Percentiles rank a stretch among this genome's conserved stretches.
phyloP scores from a whole-genome alignment of 208 protist species.

The Wallacemonas sp. region DNA sequence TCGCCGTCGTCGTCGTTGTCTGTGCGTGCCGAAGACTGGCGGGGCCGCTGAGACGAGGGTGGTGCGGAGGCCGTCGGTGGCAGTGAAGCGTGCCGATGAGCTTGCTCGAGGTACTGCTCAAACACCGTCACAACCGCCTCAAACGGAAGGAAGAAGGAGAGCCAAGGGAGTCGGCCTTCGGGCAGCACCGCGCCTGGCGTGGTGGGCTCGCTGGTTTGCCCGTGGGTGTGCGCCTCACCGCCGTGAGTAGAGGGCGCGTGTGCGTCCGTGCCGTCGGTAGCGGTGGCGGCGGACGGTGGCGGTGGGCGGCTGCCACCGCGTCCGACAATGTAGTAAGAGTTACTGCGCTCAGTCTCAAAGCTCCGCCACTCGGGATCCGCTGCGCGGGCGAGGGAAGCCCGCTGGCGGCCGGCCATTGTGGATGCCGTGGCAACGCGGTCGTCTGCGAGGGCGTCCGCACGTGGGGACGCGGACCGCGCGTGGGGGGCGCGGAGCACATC shows the following conservation, averaged over 20 bases:
- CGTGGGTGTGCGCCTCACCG: background rate
- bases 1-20: background rate
- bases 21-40: background rate
- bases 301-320: background rate
- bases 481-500: too few relatives aligned
- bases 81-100: background rate
- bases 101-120: slow-evolving; percentile 10
- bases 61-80: background rate
- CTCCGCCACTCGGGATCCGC: slow-evolving; percentile 46
- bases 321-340: slow-evolving; percentile 12
- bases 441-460: too few relatives aligned
- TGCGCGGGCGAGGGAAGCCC: background rate
- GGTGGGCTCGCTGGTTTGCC: background rate
- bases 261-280: background rate
- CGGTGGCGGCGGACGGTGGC: background rate
- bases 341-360: slow-evolving; percentile 19
- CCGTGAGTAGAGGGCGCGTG: background rate
- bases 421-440: too few relatives aligned
- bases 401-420: background rate
- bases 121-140: slow-evolving; percentile 15
- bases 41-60: background rate
- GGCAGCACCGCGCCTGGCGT: background rate
- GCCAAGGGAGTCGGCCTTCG: slow-evolving; percentile 1
- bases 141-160: slow-evolving; percentile 23
- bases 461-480: too few relatives aligned